A percentile compares a stretch with the other conserved stretches of the same genome.
Evolutionary conservation across 306 rosid species (phyloP).

Genomic region (Coriaria nepalensis): DNA sequence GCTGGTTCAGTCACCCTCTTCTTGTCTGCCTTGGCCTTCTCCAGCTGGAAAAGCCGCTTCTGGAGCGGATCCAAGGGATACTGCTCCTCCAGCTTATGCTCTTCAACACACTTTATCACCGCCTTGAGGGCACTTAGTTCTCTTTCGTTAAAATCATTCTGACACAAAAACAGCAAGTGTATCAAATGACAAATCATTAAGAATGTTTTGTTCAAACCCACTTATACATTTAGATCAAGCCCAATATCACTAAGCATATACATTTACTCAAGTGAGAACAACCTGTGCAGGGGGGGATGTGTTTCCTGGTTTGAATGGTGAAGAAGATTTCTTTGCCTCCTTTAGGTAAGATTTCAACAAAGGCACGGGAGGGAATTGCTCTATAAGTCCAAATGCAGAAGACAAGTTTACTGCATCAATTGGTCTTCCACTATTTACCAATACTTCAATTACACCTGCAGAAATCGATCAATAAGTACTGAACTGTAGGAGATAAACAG

Average conservation of each 20-base stretch:
- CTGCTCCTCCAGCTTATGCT: constrained; percentile 81
- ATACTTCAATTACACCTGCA: constrained; percentile 75
- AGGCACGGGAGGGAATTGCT: constrained; percentile 65
- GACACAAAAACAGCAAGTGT: constrained; percentile 15
- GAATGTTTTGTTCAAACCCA: too few species aligned
- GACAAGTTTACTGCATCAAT: constrained; percentile 96
- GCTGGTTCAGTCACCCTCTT: constrained; percentile 77
- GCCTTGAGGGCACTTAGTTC: constrained; percentile 81
- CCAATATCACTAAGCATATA: not conserved
- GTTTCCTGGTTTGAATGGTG: constrained; percentile 63
- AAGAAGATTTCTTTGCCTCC: constrained; percentile 71
- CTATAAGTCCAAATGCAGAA: constrained; percentile 72
- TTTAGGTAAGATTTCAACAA: constrained; percentile 77
- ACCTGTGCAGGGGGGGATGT: constrained; percentile 76
- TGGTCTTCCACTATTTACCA: constrained; percentile 81
- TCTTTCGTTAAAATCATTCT: constrained; percentile 80
- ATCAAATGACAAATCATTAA: not conserved
- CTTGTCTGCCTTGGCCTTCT: constrained; percentile 93
- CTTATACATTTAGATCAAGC: too few species aligned
- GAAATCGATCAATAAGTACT: constrained; percentile 5
- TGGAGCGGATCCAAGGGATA: constrained; percentile 78
- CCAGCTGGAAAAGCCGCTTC: constrained; percentile 55
- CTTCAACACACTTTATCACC: constrained; percentile 77
- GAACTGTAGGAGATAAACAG: constrained; percentile 15
- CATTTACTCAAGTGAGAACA: constrained; percentile 2